Evolutionary conservation across 495 filamentous ascomycete species (phyloP).

Genomic region (Talaromyces liani): DNA sequence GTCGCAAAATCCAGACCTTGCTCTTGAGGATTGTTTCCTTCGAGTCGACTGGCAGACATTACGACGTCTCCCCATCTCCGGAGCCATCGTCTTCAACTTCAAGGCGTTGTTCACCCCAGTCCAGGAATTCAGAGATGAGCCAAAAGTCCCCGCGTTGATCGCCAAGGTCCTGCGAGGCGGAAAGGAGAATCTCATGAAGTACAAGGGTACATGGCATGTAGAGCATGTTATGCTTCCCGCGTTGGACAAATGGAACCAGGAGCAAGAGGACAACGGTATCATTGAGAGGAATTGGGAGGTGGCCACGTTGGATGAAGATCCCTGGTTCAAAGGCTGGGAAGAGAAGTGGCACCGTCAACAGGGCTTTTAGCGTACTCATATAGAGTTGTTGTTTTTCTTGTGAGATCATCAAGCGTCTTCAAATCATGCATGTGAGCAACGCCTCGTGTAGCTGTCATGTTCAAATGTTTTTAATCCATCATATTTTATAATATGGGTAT

Average conservation of each 20-base stretch:
- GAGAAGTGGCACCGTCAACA: slow-evolving; percentile 76
- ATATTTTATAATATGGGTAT: not conserved
- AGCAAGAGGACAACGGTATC: slow-evolving; percentile 61
- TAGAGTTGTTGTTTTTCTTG: not conserved
- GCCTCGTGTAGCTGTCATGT: not conserved
- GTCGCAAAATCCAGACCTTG: slow-evolving; percentile 48
- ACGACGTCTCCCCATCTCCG: slow-evolving; percentile 70
- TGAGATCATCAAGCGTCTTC: not conserved
- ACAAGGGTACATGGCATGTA: slow-evolving; percentile 82
- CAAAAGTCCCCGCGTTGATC: slow-evolving; percentile 62
- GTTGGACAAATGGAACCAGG: slow-evolving; percentile 57
- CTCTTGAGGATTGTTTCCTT: slow-evolving; percentile 55
- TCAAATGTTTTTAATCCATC: not conserved
- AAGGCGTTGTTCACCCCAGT: slow-evolving; percentile 82
- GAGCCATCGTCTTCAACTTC: slow-evolving; percentile 80
- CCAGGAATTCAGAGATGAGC: slow-evolving; percentile 63
- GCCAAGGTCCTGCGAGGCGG: slow-evolving; percentile 63
- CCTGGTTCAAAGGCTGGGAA: slow-evolving; percentile 77
- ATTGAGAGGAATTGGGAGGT: slow-evolving; percentile 61
- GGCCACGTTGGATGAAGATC: slow-evolving; percentile 70
- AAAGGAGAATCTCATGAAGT: slow-evolving; percentile 68
- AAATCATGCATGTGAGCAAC: not conserved
- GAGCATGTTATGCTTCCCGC: slow-evolving; percentile 67
- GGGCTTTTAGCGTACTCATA: slow-evolving; percentile 43
- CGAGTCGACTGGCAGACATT: slow-evolving; percentile 94